Conservation (phyloP, 495 filamentous ascomycete genomes). For the Copromyces sp. region DNA sequence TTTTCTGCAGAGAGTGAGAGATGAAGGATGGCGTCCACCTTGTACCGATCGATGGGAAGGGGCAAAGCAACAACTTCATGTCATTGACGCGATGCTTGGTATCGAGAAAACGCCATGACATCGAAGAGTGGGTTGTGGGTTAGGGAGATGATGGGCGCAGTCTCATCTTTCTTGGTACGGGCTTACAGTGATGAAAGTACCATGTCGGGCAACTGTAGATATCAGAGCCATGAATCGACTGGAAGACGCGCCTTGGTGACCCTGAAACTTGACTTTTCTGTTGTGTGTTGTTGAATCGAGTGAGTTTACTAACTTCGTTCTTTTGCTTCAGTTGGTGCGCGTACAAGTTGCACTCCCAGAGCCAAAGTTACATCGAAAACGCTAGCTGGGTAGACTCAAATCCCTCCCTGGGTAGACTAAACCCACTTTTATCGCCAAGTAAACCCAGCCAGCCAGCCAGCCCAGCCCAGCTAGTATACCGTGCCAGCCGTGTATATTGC, state of each 20-base stretch:
- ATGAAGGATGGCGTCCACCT: background rate
- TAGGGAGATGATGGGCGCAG: background rate
- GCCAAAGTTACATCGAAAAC: background rate
- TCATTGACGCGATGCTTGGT: background rate
- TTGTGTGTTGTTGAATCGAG: background rate
- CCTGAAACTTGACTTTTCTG: background rate
- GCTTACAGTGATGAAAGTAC: background rate
- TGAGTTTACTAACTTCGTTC: background rate
- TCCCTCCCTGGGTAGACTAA: too few relatives aligned
- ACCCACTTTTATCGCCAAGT: too few relatives aligned
- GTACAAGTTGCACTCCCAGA: background rate
- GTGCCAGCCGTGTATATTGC: too few relatives aligned
- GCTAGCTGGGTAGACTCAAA: too few relatives aligned
- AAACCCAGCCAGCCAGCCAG: too few relatives aligned
- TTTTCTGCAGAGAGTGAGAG: background rate
- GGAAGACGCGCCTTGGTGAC: background rate
- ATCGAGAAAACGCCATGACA: background rate
- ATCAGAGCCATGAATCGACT: background rate
- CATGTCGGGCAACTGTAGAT: background rate
- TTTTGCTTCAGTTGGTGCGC: background rate
- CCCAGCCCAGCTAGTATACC: too few relatives aligned
- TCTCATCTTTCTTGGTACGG: background rate
- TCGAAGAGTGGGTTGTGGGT: background rate
- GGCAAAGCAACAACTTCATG: background rate
- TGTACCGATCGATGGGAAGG: background rate